Conservation (phyloP, 495 filamentous ascomycete species). For the Neurospora sp. region DNA sequence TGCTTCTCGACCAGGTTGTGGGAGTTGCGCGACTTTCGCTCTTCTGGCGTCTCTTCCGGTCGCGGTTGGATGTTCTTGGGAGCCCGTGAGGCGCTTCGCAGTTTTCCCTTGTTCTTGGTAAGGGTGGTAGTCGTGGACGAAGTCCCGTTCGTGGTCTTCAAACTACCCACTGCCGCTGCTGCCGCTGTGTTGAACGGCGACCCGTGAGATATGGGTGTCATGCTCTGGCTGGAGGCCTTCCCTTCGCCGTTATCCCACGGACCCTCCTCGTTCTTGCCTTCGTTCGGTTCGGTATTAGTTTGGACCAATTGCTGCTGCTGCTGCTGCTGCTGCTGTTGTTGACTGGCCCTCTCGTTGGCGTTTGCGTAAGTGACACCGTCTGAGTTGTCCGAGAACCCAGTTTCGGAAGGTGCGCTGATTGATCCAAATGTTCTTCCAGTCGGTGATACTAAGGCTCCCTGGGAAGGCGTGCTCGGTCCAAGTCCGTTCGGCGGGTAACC, state of each 20-base stretch:
- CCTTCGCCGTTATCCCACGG: not conserved
- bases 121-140: not conserved
- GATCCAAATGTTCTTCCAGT: not conserved
- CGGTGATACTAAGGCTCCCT: not conserved
- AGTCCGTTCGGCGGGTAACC: not conserved
- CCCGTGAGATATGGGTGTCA: not conserved
- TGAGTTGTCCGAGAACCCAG: not conserved
- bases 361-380: not conserved
- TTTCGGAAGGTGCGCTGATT: not conserved
- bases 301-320: not conserved
- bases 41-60: constrained; percentile 23
- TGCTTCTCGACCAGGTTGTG: constrained; percentile 41
- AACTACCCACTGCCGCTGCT: not conserved
- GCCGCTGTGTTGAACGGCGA: not conserved
- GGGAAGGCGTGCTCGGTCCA: not conserved
- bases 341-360: not conserved
- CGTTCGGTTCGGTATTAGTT: not conserved
- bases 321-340: not conserved
- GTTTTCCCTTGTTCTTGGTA: constrained; percentile 8
- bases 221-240: not conserved
- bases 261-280: not conserved
- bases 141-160: not conserved
- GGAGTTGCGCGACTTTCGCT: constrained; percentile 31
- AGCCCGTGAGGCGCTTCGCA: constrained; percentile 32
- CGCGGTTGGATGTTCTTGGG: constrained; percentile 31